These are phyloP conservation scores for Epichloe typhina DNA, from an alignment of 2,329 filamentous ascomycete species.

Conservation along the genomic window DNA sequence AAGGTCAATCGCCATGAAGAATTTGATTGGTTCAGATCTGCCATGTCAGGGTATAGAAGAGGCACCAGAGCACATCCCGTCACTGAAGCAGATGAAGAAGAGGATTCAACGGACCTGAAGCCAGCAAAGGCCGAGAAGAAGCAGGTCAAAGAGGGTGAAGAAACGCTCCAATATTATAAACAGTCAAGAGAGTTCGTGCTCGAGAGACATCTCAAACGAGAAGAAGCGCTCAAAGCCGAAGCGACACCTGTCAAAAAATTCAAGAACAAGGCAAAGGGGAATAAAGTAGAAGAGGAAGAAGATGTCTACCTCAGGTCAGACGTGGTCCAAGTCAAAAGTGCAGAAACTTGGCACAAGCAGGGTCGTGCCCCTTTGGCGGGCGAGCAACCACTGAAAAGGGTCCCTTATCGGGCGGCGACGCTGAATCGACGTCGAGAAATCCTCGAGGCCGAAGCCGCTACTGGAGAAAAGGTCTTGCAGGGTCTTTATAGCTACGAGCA, in stretches of 20 bases:
- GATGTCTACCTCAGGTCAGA: constrained; percentile 71
- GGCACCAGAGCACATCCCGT: constrained; percentile 35
- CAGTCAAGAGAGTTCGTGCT: constrained; percentile 74
- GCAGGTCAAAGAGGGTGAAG: constrained; percentile 58
- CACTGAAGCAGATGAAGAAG: constrained; percentile 63
- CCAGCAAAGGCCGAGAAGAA: constrained; percentile 62
- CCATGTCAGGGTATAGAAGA: constrained; percentile 58
- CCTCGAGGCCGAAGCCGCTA: constrained; percentile 67
- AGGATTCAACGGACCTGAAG: constrained; percentile 66
- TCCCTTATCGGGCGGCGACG: constrained; percentile 85
- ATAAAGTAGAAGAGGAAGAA: constrained; percentile 59
- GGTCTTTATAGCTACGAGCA: constrained; percentile 74
- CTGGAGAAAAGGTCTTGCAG: constrained; percentile 73
- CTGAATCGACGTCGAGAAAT: constrained; percentile 78
- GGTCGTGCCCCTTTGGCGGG: constrained; percentile 62
- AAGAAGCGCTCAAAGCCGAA: constrained; percentile 67
- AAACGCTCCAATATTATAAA: constrained; percentile 82
- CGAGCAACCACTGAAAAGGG: constrained; percentile 66
- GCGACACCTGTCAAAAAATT: constrained; percentile 65
- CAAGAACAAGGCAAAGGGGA: constrained; percentile 58
- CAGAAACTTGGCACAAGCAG: constrained; percentile 97
- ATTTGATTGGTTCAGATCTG: constrained; percentile 78
- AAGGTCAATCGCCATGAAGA: constrained; percentile 65
- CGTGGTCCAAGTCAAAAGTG: constrained; percentile 73
- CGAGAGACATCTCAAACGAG: constrained; percentile 73